Conservation (phyloP, 805 yeast species). For the Myxozyma mucilagina region DNA sequence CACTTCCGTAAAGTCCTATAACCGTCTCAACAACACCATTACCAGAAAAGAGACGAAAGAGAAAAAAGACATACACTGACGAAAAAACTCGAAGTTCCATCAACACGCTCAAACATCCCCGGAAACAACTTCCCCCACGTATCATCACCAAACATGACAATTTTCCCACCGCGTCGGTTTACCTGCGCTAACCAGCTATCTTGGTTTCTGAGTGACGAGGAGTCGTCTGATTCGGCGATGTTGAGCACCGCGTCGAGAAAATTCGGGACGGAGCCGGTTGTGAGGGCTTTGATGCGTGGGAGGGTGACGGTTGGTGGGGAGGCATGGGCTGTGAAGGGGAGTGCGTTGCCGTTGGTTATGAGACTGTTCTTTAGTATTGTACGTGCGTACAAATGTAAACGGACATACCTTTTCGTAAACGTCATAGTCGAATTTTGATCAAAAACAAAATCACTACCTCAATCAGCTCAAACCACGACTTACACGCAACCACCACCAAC, state of each 20-base stretch:
- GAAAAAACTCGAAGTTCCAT: conserved; percentile 91
- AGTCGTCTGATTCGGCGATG: conserved; percentile 84
- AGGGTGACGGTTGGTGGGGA: conserved; percentile 96
- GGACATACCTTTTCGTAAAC: conserved; percentile 53
- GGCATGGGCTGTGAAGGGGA: conserved; percentile 88
- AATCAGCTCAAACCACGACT: not conserved
- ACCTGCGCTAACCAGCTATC: conserved; percentile 89
- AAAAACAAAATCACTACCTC: conserved; percentile 71
- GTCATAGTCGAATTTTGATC: conserved; percentile 63
- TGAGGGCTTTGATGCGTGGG: conserved; percentile 88
- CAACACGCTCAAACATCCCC: conserved; percentile 57
- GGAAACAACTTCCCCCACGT: conserved; percentile 96
- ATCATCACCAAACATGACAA: conserved; percentile 94
- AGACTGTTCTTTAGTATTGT: conserved; percentile 36
- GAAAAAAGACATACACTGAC: conserved; percentile 52
- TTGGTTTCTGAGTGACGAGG: conserved; percentile 65
- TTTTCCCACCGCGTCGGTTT: conserved; percentile 36
- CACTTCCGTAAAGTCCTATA: conserved; percentile 80
- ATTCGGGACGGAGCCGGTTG: conserved; percentile 93
- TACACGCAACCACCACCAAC: not conserved
- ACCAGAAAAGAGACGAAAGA: not conserved
- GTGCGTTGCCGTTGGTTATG: conserved; percentile 64
- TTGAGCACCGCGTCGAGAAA: conserved; percentile 92
- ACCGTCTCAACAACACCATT: not conserved
- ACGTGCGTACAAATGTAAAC: not conserved